Evolutionary conservation across 2,329 filamentous ascomycete species (phyloP), one percentile per base, ranked within the genome.

Genomic region (Decorospora gaudefroyi): DNA sequence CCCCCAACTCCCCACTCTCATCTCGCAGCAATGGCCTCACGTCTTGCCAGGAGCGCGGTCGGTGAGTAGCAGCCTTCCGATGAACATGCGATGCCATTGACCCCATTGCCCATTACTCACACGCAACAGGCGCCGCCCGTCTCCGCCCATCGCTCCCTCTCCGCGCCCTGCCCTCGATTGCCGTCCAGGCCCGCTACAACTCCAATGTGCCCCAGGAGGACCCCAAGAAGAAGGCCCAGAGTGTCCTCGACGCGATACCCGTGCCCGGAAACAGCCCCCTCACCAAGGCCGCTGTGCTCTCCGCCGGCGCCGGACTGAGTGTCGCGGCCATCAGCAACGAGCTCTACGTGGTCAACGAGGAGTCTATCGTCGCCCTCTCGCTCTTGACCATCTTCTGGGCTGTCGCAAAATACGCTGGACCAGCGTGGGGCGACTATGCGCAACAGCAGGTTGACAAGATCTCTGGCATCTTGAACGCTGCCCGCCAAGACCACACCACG

Each of bases 271-370:
- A 83, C 83, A 92, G 82, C 70, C 80, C 96, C 58, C 78, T 95
- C 71, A 95, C 90, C 76, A 99, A 99, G 86, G 90, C 90, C 63
- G 93, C 93, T 69, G 92, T 96, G 72, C 87, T 99, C 68, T 97
- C 92, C 70, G 91, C 90, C 66, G 86, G 87, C 58, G 89, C 93
- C 68, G 92, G 88, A 77, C 76, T 95, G 65, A 91, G 88, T 68
- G 83, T 95, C 74, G 95, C 93, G 72, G 93, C 90, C 69, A 90
- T 99, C 78, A 95, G 88, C 85, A 99, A 95, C 79, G 93, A 99
- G 84, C 90, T 97, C 81, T 97, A 96, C 78, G 90, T 99, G 73
- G 82, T 99, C 77, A 99, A 99, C 80, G 93, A 99, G 82, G 93
- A 99, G 81, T 88, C 91, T 55, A 88, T 99, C 71, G 88, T 95